Evolutionary conservation across 108 stramenopile species (phyloP), one percentile per base, ranked within the genome.

Genomic region (Pseudonitzschia multistriata): DNA sequence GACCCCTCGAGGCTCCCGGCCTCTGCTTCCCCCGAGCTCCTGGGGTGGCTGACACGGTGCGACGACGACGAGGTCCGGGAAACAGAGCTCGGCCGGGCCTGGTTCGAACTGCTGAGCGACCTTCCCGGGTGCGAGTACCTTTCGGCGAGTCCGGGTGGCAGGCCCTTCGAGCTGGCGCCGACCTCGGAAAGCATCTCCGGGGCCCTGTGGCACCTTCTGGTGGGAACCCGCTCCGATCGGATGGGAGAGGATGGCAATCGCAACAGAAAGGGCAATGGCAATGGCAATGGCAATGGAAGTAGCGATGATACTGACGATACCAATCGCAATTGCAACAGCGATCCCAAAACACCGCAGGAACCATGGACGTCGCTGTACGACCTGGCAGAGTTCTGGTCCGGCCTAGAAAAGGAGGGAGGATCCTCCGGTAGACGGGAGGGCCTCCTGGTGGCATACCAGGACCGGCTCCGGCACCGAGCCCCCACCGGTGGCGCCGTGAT

Each of bases 21-120:
- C 1, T 70, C 55, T 7, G 65, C 70, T 1, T 74, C 79, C 5
- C 65, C 56, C 11, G 45, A 27, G n/a, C 49, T 80, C 3, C 33
- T 40, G 13, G 7, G 45, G n/a, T 11, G 17, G 15, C 27, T 39
- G 5, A 22, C 49, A 4, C 42, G 22, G 27, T 6, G 63, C 40
- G 28, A 27, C 19, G 7, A 45, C 8, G 8, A 1, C 3, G 11
- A 45, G 2, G 42, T 13, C 3, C 15, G 25, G 47, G 13, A 1
- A 68, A 68, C 1, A 19, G 27, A 54, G 5, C 31, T 49, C 13
- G 79, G 79, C 3, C 22, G 71, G 19, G 53, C 36, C 10, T 80
- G 79, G 79, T 80, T 80, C 31, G 37, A 74, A 0, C 17, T 74
- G 15, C 56, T 80, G 17, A 73, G 70, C 53, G 66, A 71, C 70